Conservation (phyloP, 2,329 filamentous ascomycete species). For the Hyphodiscus sp. region DNA sequence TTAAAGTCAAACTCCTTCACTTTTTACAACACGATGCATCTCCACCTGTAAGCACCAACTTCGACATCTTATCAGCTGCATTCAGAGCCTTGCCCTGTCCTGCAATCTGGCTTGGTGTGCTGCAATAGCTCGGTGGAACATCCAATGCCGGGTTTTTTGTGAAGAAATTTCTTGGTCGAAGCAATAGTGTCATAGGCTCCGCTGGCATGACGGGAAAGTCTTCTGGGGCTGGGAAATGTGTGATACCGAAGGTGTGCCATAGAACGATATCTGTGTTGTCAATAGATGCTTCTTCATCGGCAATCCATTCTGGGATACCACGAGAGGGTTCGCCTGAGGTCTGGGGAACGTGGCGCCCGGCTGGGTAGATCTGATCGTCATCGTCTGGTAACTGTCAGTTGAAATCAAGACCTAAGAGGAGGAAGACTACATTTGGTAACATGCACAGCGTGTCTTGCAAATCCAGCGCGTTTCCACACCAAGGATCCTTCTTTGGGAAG, state of each 20-base stretch:
- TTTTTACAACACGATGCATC: conserved; percentile 21
- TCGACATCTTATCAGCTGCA: conserved; percentile 42
- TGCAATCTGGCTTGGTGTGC: conserved; percentile 63
- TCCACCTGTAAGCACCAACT: conserved; percentile 18
- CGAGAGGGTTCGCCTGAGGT: conserved; percentile 41
- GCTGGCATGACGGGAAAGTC: conserved; percentile 91
- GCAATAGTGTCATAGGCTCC: conserved; percentile 66
- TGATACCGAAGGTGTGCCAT: conserved; percentile 91
- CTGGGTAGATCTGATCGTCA: conserved; percentile 53
- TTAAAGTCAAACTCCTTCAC: conserved; percentile 5
- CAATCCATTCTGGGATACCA: conserved; percentile 40
- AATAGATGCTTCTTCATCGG: conserved; percentile 59
- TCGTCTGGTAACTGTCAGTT: conserved; percentile 35
- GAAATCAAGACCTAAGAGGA: conserved; percentile 40
- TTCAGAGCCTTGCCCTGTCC: conserved; percentile 39
- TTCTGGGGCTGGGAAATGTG: conserved; percentile 82
- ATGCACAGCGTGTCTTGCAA: conserved; percentile 52
- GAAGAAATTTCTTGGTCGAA: conserved; percentile 55
- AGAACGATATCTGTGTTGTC: conserved; percentile 82
- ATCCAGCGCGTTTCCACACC: conserved; percentile 57
- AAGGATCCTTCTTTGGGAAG: conserved; percentile 75
- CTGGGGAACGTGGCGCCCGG: conserved; percentile 55
- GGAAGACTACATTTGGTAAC: conserved; percentile 62
- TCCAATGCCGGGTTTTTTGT: conserved; percentile 51
- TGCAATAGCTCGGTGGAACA: conserved; percentile 59